Evolutionary conservation across 1,139 yeast genomes (phyloP).

Genomic region (Debaryomyces nepalensis): DNA sequence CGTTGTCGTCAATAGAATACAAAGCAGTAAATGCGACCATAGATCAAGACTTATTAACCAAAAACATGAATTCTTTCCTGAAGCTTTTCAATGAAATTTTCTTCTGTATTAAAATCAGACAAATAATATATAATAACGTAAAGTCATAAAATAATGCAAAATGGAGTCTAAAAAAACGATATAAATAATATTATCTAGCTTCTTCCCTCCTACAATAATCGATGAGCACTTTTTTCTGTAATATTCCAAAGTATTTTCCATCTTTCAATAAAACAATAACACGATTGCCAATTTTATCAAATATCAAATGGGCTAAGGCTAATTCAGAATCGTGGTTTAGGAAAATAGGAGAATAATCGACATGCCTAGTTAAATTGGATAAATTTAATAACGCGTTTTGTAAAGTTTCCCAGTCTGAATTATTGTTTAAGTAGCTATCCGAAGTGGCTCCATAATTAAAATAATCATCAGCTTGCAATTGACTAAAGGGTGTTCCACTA

Average conservation of each 20-base stretch:
- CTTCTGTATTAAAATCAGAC: slow-evolving; percentile 12
- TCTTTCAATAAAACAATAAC: slow-evolving; percentile 54
- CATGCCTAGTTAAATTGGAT: slow-evolving; percentile 45
- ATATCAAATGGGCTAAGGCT: slow-evolving; percentile 57
- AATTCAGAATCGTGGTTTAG: slow-evolving; percentile 56
- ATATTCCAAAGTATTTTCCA: slow-evolving; percentile 56
- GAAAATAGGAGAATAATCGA: slow-evolving; percentile 56
- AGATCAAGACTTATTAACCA: slow-evolving; percentile 11
- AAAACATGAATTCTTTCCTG: slow-evolving; percentile 15
- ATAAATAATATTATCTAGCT: neutral
- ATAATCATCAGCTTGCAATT: slow-evolving; percentile 25
- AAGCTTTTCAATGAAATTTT: slow-evolving; percentile 13
- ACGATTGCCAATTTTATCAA: slow-evolving; percentile 59
- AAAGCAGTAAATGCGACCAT: neutral
- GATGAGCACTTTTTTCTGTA: slow-evolving; percentile 60
- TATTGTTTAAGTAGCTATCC: slow-evolving; percentile 12
- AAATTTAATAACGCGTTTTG: slow-evolving; percentile 29
- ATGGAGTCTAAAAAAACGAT: slow-evolving; percentile 1
- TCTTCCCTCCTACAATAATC: slow-evolving; percentile 42
- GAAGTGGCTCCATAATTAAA: slow-evolving; percentile 33
- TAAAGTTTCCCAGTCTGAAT: slow-evolving; percentile 19
- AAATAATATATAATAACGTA: slow-evolving; percentile 8
- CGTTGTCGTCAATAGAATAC: slow-evolving; percentile 2
- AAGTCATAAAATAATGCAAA: slow-evolving; percentile 5
- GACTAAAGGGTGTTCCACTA: slow-evolving; percentile 7